These are phyloP conservation scores for Epichloe gansuensis DNA, from an alignment of 2,329 filamentous ascomycete species.

Conservation along the genomic window DNA sequence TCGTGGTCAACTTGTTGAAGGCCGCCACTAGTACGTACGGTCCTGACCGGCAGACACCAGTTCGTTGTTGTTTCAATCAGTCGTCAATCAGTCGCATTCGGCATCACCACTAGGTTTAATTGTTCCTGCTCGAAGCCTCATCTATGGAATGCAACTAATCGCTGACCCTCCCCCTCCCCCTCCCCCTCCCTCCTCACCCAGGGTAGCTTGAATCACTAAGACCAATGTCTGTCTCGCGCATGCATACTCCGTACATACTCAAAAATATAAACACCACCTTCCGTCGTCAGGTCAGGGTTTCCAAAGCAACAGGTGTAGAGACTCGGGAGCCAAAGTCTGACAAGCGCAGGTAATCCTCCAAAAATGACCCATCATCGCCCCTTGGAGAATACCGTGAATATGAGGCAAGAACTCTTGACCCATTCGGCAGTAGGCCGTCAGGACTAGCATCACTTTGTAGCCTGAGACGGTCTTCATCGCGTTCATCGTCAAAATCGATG, in stretches of 20 bases:
- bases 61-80: background rate
- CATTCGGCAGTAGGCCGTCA: conserved; percentile 23
- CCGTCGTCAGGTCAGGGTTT: background rate
- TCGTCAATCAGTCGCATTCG: no score
- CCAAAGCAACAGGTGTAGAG: conserved; percentile 8
- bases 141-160: no score
- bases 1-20: background rate
- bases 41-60: no score
- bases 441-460: conserved; percentile 24
- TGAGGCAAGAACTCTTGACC: conserved; percentile 16
- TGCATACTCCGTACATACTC: background rate
- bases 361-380: conserved; percentile 25
- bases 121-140: no score
- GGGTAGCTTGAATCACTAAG: no score
- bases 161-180: no score
- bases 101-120: no score
- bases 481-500: conserved; percentile 27
- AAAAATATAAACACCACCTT: background rate
- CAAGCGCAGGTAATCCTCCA: conserved; percentile 17
- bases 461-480: conserved; percentile 18
- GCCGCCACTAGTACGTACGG: background rate
- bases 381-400: conserved; percentile 25
- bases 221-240: background rate
- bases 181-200: background rate
- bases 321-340: conserved; percentile 10